These are phyloP conservation scores for Cladobotryum protrusum DNA, from an alignment of 2,329 filamentous ascomycete species.

Conservation along the genomic window DNA sequence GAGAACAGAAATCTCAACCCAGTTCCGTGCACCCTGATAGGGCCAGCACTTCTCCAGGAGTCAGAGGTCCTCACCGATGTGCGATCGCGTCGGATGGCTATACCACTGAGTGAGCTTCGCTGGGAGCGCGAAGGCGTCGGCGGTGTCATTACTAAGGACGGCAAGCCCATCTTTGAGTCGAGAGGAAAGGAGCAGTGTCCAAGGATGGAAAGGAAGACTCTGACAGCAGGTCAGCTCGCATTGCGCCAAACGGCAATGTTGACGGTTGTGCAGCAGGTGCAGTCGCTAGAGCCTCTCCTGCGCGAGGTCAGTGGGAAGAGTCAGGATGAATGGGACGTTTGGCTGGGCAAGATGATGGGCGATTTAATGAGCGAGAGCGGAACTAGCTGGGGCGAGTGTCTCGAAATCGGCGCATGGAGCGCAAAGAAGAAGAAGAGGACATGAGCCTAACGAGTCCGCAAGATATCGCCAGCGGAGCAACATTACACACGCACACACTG, in stretches of 20 bases:
- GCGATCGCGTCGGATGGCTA: conserved; percentile 71
- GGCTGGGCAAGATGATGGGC: conserved; percentile 81
- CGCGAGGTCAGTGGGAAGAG: conserved; percentile 79
- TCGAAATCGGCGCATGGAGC: conserved; percentile 82
- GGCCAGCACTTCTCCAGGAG: conserved; percentile 75
- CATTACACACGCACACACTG: no score
- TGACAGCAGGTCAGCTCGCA: conserved; percentile 65
- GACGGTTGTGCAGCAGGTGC: conserved; percentile 76
- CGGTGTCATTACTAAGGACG: conserved; percentile 54
- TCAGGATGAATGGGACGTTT: conserved; percentile 86
- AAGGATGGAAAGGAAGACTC: conserved; percentile 39
- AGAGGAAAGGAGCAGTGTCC: conserved; percentile 29
- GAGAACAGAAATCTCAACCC: conserved; percentile 63
- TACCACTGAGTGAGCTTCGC: conserved; percentile 75
- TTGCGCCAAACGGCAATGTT: conserved; percentile 73
- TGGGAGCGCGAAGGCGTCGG: conserved; percentile 77
- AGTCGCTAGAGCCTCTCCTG: conserved; percentile 76
- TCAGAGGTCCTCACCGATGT: conserved; percentile 63
- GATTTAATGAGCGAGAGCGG: conserved; percentile 75
- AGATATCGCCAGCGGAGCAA: no score
- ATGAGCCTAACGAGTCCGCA: no score
- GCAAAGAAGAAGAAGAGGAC: conserved; percentile 58
- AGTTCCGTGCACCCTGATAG: conserved; percentile 72
- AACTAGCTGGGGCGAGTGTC: conserved; percentile 75
- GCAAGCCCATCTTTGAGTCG: conserved; percentile 50